A percentile compares a stretch with the other conserved stretches of the same genome.
Evolutionary conservation across 768 basidiomycete species (phyloP).

Genomic region (Tulasnella sp.): DNA sequence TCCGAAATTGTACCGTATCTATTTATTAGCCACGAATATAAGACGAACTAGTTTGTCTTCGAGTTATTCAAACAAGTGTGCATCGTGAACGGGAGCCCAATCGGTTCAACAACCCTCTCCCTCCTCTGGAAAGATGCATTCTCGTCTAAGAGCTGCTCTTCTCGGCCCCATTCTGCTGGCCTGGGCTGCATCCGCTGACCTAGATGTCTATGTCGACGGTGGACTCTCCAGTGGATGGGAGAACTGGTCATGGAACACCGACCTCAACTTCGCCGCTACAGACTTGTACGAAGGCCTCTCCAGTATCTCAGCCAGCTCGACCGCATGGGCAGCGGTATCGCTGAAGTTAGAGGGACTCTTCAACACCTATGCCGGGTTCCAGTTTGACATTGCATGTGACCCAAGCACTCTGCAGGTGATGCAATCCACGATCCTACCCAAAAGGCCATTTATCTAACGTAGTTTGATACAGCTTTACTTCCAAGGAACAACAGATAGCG

Average conservation of each 20-base stretch:
- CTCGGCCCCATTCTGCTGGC: background rate
- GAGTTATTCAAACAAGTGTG: background rate
- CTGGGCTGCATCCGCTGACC: constrained; percentile 37
- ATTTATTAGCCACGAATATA: background rate
- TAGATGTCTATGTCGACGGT: constrained; percentile 45
- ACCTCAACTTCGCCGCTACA: constrained; percentile 46
- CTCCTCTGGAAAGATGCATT: background rate
- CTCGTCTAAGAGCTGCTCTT: background rate
- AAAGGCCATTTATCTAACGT: background rate
- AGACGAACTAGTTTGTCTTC: background rate
- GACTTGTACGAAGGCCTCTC: constrained; percentile 44
- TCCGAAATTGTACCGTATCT: background rate
- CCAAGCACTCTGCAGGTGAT: constrained; percentile 37
- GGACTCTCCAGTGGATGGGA: constrained; percentile 49
- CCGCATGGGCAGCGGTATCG: constrained; percentile 47
- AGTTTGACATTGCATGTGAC: constrained; percentile 49
- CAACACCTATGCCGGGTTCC: constrained; percentile 46
- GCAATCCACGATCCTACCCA: background rate
- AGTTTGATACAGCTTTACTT: constrained; percentile 39
- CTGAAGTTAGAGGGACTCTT: constrained; percentile 47
- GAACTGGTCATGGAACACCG: constrained; percentile 52
- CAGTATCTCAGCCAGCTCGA: constrained; percentile 45
- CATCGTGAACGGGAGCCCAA: background rate
- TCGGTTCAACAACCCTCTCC: background rate
- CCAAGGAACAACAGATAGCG: constrained; percentile 42